Evolutionary conservation across 768 basidiomycete genomes (phyloP).

Genomic region (Leccinum pellstonianum): DNA sequence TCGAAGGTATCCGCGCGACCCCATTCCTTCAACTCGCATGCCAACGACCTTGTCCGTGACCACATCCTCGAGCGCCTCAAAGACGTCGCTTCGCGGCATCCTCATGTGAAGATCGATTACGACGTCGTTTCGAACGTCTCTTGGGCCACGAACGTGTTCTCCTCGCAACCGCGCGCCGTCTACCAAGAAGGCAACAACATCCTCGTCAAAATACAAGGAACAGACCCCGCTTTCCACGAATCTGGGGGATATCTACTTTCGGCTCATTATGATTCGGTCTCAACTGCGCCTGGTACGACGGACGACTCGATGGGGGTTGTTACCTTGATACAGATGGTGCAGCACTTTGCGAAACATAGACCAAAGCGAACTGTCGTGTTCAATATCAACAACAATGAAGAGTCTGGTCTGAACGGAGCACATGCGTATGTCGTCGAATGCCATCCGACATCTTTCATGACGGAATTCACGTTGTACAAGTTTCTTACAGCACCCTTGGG

Average conservation of each 20-base stretch:
- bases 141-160: conserved; percentile 34
- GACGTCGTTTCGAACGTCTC: conserved; percentile 52
- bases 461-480: too few species aligned
- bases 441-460: neutral
- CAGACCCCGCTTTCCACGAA: conserved; percentile 33
- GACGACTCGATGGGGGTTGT: conserved; percentile 77
- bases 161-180: conserved; percentile 23
- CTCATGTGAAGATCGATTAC: conserved; percentile 50
- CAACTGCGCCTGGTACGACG: conserved; percentile 70
- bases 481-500: too few species aligned
- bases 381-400: conserved; percentile 87
- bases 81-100: conserved; percentile 41
- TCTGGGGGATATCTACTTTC: conserved; percentile 64
- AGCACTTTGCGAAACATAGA: conserved; percentile 49
- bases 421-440: conserved; percentile 44
- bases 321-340: conserved; percentile 63
- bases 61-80: conserved; percentile 58
- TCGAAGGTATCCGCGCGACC: conserved; percentile 62
- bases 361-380: conserved; percentile 67
- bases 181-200: conserved; percentile 73
- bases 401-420: conserved; percentile 73
- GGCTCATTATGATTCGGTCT: conserved; percentile 81
- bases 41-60: conserved; percentile 64
- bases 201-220: conserved; percentile 61
- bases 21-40: conserved; percentile 76